These are phyloP conservation scores for Ettlia oleoabundans DNA, from an alignment of 139 green algal species.

Conservation along the genomic window DNA sequence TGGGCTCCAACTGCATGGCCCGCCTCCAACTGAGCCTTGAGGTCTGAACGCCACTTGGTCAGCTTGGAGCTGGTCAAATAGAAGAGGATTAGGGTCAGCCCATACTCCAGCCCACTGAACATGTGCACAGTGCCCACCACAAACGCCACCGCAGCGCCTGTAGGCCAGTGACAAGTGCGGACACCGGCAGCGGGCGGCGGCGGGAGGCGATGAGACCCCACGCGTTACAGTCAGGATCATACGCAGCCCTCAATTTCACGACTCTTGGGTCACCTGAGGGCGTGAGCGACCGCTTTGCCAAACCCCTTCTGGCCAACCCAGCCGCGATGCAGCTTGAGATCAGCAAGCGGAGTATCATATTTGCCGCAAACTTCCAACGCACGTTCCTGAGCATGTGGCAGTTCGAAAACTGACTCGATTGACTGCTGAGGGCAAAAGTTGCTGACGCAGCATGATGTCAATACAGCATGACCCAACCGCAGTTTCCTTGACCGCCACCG, in stretches of 20 bases:
- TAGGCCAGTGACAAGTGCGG: neutral
- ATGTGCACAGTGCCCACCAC: constrained; percentile 25
- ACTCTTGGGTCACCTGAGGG: neutral
- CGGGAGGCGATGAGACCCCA: no score
- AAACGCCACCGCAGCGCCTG: constrained; percentile 30
- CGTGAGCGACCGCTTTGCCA: constrained; percentile 11
- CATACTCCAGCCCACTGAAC: constrained; percentile 4
- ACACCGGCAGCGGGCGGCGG: neutral
- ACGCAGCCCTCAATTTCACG: neutral
- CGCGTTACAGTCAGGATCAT: neutral
- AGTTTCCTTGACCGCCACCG: no score
- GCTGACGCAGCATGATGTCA: no score
- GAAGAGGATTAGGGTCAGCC: constrained; percentile 37
- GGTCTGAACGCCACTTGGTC: constrained; percentile 38
- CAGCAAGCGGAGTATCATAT: no score
- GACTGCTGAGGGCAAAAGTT: no score
- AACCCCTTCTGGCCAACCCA: neutral
- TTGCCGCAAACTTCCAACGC: no score
- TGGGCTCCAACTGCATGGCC: constrained; percentile 39
- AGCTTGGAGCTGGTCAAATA: constrained; percentile 42
- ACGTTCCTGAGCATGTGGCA: no score
- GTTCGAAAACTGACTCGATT: no score
- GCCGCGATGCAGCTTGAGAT: neutral
- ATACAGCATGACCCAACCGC: no score
- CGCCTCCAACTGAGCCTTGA: constrained; percentile 47